phyloP scores from a whole-genome alignment of 2,329 filamentous ascomycete species.

The Trichoderma sp. region DNA sequence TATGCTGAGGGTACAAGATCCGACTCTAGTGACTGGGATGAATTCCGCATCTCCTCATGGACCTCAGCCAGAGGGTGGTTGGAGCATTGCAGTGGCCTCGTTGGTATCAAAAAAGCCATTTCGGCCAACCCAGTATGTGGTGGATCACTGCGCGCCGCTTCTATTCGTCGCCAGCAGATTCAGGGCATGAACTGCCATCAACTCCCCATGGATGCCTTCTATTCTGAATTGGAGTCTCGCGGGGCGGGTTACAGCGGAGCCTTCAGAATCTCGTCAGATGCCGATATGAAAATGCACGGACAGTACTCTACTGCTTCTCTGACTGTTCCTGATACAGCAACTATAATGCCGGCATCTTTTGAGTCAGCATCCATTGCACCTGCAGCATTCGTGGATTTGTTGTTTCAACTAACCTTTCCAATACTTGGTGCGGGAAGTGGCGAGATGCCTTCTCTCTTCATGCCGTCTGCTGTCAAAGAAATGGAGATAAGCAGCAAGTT shows the following conservation, averaged over 20 bases:
- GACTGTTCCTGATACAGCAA: constrained; percentile 44
- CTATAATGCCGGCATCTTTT: constrained; percentile 46
- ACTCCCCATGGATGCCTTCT: constrained; percentile 28
- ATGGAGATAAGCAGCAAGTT: constrained; percentile 32
- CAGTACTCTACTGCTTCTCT: constrained; percentile 32
- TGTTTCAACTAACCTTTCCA: constrained; percentile 44
- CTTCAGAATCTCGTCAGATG: constrained; percentile 26
- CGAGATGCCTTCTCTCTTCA: constrained; percentile 37
- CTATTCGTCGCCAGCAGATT: constrained; percentile 21
- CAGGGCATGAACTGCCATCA: not conserved
- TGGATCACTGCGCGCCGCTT: constrained; percentile 19
- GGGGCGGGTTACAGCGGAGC: constrained; percentile 32
- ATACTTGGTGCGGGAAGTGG: constrained; percentile 39
- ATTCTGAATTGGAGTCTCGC: constrained; percentile 29
- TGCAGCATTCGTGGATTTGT: constrained; percentile 48
- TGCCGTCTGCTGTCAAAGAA: constrained; percentile 38
- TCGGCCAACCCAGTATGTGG: constrained; percentile 28
- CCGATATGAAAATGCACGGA: constrained; percentile 23
- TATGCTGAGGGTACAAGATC: constrained; percentile 34
- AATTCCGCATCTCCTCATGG: constrained; percentile 59
- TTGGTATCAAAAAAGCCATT: constrained; percentile 39
- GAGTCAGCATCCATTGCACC: constrained; percentile 49
- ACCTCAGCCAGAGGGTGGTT: constrained; percentile 54
- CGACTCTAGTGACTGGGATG: constrained; percentile 51
- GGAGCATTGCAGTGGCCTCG: constrained; percentile 58